Conservation (phyloP, 805 yeast genomes). For the Yarrowia sp. region DNA sequence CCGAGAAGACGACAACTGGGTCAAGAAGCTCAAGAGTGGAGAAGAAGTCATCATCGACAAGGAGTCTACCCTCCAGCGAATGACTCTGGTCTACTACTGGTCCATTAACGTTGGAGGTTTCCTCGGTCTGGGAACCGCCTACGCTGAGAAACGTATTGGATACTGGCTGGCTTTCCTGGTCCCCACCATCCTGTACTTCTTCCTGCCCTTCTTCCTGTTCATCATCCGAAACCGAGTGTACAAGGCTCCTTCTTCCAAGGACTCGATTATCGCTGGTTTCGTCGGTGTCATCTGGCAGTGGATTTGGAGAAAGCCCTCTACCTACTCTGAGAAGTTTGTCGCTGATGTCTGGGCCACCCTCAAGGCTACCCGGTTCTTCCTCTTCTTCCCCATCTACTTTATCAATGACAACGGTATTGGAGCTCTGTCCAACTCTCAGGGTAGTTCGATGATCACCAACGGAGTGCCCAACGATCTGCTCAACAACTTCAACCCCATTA, state of each 20-base stretch:
- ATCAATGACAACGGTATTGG: conserved; percentile 58
- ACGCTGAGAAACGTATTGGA: conserved; percentile 60
- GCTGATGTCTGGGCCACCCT: conserved; percentile 67
- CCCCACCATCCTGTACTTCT: conserved; percentile 59
- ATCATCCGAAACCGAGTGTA: conserved; percentile 53
- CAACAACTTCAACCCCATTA: conserved; percentile 61
- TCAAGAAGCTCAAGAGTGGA: conserved; percentile 60
- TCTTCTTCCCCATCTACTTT: conserved; percentile 67
- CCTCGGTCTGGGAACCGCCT: conserved; percentile 60
- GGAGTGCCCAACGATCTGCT: conserved; percentile 66
- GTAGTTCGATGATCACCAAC: conserved; percentile 60
- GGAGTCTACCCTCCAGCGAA: conserved; percentile 50
- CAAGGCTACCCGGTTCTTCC: conserved; percentile 66
- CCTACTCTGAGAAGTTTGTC: conserved; percentile 60
- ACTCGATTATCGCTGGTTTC: conserved; percentile 38
- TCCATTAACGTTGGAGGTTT: conserved; percentile 63
- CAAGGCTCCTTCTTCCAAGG: conserved; percentile 47
- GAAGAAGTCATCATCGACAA: conserved; percentile 61
- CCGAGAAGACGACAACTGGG: conserved; percentile 60
- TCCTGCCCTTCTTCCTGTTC: conserved; percentile 60
- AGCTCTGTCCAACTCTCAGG: conserved; percentile 57
- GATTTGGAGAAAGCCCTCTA: conserved; percentile 51
- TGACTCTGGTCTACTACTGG: conserved; percentile 60
- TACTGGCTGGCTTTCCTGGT: conserved; percentile 63
- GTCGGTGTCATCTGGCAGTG: conserved; percentile 26